Conservation (phyloP, 2,329 filamentous ascomycete species). For the Pseudopithomyces chartarum region DNA sequence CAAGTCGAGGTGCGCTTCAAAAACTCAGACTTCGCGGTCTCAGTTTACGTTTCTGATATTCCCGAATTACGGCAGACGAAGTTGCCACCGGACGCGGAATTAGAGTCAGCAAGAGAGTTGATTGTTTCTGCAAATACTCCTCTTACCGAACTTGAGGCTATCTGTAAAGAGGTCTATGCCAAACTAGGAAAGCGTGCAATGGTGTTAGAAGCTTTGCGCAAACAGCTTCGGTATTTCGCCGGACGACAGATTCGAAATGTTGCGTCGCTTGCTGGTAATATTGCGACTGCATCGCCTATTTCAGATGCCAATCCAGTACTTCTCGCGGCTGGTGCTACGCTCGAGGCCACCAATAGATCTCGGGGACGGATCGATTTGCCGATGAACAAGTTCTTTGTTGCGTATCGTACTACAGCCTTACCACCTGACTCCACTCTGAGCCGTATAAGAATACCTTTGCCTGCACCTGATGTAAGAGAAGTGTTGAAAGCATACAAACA, state of each 20-base stretch:
- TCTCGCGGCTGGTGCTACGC: conserved; percentile 77
- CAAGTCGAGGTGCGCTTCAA: conserved; percentile 99
- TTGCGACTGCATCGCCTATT: conserved; percentile 92
- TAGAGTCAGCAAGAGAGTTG: conserved; percentile 49
- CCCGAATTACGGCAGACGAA: conserved; percentile 74
- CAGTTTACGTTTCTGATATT: conserved; percentile 91
- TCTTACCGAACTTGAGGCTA: conserved; percentile 83
- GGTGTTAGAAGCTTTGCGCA: conserved; percentile 71
- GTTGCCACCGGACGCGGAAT: conserved; percentile 30
- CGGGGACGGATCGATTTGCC: conserved; percentile 63
- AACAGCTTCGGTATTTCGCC: conserved; percentile 92
- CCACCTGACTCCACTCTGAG: conserved; percentile 79
- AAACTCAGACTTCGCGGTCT: conserved; percentile 83
- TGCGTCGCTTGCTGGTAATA: conserved; percentile 88
- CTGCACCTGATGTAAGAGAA: conserved; percentile 70
- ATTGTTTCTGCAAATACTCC: conserved; percentile 90
- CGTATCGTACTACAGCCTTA: conserved; percentile 82
- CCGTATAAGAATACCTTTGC: conserved; percentile 77
- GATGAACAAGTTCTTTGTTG: conserved; percentile 87
- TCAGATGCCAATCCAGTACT: conserved; percentile 94
- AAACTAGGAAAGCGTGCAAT: conserved; percentile 43
- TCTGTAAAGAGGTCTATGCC: conserved; percentile 74
- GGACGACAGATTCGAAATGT: conserved; percentile 94
- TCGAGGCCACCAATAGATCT: conserved; percentile 76
- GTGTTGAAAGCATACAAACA: conserved; percentile 91